A percentile compares a stretch with the other conserved stretches of the same genome.
Conservation (phyloP, 2,329 filamentous ascomycete genomes). For the Pyrenophora tritici-repentis region DNA sequence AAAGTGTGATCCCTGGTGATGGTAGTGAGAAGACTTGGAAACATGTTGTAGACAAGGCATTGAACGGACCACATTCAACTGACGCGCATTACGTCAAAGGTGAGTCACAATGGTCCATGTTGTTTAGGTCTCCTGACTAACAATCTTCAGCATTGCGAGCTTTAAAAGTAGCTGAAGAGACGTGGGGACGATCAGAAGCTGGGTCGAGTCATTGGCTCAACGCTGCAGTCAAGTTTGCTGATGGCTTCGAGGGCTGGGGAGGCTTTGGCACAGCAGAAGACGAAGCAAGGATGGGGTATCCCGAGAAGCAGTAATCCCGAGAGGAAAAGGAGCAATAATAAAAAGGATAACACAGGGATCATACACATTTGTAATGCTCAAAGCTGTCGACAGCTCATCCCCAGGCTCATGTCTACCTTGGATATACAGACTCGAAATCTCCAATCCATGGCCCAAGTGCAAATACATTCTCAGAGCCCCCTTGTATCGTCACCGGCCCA, state of each 20-base stretch:
- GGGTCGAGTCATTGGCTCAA: slow-evolving; percentile 67
- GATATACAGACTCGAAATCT: no score
- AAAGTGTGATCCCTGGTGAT: slow-evolving; percentile 60
- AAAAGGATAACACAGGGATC: not conserved
- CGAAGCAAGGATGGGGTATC: slow-evolving; percentile 31
- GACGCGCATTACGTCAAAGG: slow-evolving; percentile 89
- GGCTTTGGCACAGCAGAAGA: slow-evolving; percentile 48
- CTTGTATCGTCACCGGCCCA: no score
- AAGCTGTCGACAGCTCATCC: no score
- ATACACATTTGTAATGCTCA: not conserved
- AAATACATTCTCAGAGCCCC: no score
- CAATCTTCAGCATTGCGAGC: slow-evolving; percentile 65
- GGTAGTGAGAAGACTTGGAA: slow-evolving; percentile 75
- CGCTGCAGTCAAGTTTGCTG: slow-evolving; percentile 72
- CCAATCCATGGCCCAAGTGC: no score
- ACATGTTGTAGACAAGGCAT: slow-evolving; percentile 72
- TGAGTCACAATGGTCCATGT: slow-evolving; percentile 36
- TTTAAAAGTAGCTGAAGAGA: slow-evolving; percentile 73
- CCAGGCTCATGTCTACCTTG: no score
- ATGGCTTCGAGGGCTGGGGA: slow-evolving; percentile 74
- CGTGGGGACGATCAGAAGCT: slow-evolving; percentile 66
- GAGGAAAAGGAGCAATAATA: not conserved
- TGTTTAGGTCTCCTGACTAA: slow-evolving; percentile 10
- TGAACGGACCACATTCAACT: slow-evolving; percentile 68
- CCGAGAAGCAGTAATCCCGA: slow-evolving; percentile 11